These are phyloP conservation scores for Drechslerella dactyloides DNA, from an alignment of 2,329 filamentous ascomycete genomes.

Conservation along the genomic window DNA sequence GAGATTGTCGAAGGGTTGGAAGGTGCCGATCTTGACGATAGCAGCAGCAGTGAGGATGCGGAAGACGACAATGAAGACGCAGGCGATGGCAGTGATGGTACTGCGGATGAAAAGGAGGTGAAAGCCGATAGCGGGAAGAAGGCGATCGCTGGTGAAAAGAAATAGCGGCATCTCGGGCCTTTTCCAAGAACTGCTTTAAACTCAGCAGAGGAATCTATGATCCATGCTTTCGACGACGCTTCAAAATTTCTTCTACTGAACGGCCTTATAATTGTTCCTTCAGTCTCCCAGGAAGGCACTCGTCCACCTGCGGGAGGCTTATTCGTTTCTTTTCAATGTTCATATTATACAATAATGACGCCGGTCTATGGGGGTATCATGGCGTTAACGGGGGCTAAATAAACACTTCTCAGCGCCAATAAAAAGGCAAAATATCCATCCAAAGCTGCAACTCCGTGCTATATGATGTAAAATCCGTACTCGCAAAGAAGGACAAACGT, in stretches of 20 bases:
- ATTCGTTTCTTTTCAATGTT: constrained; percentile 2
- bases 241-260: no score
- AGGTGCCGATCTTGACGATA: constrained; percentile 65
- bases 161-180: neutral
- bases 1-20: constrained; percentile 62
- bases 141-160: neutral
- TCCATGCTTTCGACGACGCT: no score
- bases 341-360: constrained; percentile 41
- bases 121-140: neutral
- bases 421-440: neutral
- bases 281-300: neutral
- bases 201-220: neutral
- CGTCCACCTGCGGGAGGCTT: neutral
- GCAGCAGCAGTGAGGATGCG: constrained; percentile 53
- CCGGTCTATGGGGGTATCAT: constrained; percentile 49
- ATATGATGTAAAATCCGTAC: neutral
- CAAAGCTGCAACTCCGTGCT: neutral
- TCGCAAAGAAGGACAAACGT: no score
- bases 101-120: constrained; percentile 5
- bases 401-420: neutral
- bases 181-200: no score
- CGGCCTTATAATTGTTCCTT: no score
- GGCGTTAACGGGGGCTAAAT: constrained; percentile 29
- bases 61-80: constrained; percentile 14
- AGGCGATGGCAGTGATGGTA: constrained; percentile 2